Evolutionary conservation across 1,139 yeast genomes (phyloP), one percentile per base, ranked within the genome.

Genomic region (Debaryomyces robertsiae): DNA sequence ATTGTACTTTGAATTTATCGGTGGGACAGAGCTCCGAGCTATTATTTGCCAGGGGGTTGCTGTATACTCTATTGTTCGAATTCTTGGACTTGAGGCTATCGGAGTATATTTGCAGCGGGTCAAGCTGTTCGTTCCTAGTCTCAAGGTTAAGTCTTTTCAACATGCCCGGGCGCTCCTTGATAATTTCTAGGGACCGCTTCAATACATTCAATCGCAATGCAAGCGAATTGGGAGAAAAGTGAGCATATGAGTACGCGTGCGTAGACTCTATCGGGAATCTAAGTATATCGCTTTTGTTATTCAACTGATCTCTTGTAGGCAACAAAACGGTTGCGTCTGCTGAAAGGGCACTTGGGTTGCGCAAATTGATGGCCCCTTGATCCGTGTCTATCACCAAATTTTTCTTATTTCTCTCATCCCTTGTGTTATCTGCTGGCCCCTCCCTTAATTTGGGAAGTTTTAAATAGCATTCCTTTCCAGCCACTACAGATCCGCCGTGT

Each of bases 171-270:
- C 84, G 65, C 40, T 82, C 90, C 43, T 79, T 63, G 32, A 85
- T 61, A 35, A 87, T 84, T 57, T 87, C 89, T 38, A 88, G 63
- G 6, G 94, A 84, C 47, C 95, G 67, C 53, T 82, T 85, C 52
- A 88, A 67, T 14, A 87, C 90, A 45, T 83, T 82, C 46, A 88
- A 65, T 42, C 96, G 67, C 40, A 87, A 77, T 0, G 94, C 88
- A 43, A 88, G 63, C 1, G 95, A 84, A 54, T 85, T 84, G 15
- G 90, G 93, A 3, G 94, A 83, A 42, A 86, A 67, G 45, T 85
- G 88, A 4, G 94, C 90, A 59, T 87, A 88, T 0, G 95, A 86
- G 55, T 85, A 88, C 2, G 95, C 85, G 57, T 86, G 93, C 2
- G 94, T 78, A 9, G 94, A 84, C 55, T 85, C 93, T 15, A 82